phyloP scores from a whole-genome alignment of 257 asterid species.

The Solanum phureja region DNA sequence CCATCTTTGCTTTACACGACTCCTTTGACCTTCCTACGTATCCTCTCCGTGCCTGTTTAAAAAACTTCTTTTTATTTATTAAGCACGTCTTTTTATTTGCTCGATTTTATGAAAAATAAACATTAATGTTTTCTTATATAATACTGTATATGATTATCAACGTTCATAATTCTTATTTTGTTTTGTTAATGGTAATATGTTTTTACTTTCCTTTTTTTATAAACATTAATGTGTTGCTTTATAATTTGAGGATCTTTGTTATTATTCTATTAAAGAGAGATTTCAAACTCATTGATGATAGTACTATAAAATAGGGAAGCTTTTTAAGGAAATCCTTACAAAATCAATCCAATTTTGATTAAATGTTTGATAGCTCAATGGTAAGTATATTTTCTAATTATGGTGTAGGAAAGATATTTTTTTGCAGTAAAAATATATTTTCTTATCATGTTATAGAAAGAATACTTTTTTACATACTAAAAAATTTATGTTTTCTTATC shows the following conservation, averaged over 20 bases:
- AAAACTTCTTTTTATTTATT: neutral
- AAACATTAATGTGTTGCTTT: neutral
- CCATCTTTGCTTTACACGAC: neutral
- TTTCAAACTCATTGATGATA: neutral
- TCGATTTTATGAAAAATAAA: neutral
- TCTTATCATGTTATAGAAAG: too few relatives aligned
- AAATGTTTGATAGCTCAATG: neutral
- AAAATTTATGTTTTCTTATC: too few relatives aligned
- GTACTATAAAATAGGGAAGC: neutral
- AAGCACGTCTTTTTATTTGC: neutral
- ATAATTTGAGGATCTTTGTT: neutral
- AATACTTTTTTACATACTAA: neutral
- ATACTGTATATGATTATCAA: neutral
- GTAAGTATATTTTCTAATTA: neutral
- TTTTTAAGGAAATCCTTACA: neutral
- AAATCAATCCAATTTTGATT: neutral
- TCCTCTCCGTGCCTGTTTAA: neutral
- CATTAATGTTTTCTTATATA: neutral
- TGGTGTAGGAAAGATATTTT: neutral
- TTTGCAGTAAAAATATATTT: too few relatives aligned
- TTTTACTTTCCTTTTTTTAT: neutral
- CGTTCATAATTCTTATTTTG: neutral
- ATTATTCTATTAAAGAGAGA: neutral
- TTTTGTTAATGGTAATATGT: neutral
- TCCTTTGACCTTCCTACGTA: neutral